phyloP scores from a whole-genome alignment of 805 yeast species.

The Kodamaea leandrae region DNA sequence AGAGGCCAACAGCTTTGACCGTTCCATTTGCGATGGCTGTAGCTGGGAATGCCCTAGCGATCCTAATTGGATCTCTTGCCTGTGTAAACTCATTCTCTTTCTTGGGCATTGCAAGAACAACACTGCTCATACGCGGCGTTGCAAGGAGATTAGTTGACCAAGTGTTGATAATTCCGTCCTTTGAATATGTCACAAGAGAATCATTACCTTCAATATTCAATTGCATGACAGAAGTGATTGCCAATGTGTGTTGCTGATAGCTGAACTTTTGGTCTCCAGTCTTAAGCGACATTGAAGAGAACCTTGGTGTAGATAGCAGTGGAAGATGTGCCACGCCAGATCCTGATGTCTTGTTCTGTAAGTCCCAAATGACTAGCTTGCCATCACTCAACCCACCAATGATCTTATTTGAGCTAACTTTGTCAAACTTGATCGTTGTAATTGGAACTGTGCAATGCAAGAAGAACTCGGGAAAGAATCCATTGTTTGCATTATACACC shows the following conservation, averaged over 20 bases:
- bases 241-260: conserved; percentile 17
- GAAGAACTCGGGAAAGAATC: conserved; percentile 34
- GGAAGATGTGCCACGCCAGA: conserved; percentile 20
- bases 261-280: neutral
- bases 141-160: conserved; percentile 37
- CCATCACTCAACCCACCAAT: conserved; percentile 53
- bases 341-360: conserved; percentile 14
- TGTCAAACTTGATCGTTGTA: conserved; percentile 39
- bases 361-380: conserved; percentile 50
- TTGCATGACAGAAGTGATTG: conserved; percentile 25
- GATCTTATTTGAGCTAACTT: conserved; percentile 35
- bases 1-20: neutral
- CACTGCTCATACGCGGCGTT: conserved; percentile 23
- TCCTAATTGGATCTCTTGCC: conserved; percentile 9
- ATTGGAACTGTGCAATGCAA: conserved; percentile 42
- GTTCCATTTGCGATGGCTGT: neutral
- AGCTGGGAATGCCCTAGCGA: conserved; percentile 3
- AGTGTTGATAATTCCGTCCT: conserved; percentile 27
- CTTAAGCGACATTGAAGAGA: conserved; percentile 13
- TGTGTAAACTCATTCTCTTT: conserved; percentile 11
- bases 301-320: conserved; percentile 21
- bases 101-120: conserved; percentile 13
- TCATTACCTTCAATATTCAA: conserved; percentile 20
- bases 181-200: conserved; percentile 20
- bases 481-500: conserved; percentile 11